A percentile compares a stretch with the other conserved stretches of the same genome.
These are phyloP conservation scores for Trichothecium sympodiale DNA, from an alignment of 2,329 filamentous ascomycete species.

Conservation along the genomic window DNA sequence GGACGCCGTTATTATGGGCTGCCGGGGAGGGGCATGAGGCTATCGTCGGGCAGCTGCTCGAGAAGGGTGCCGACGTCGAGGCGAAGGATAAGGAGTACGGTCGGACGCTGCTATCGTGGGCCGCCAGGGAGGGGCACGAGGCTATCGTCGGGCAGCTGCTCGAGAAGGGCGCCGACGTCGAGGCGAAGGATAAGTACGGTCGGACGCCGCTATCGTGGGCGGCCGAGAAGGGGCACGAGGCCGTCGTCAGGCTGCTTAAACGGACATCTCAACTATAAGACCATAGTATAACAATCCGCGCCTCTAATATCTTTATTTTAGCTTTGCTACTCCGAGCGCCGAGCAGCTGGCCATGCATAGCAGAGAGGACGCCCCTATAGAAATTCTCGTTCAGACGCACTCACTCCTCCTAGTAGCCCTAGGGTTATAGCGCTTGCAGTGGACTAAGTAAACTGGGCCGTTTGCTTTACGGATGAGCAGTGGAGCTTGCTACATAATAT, in stretches of 20 bases:
- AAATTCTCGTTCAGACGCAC: too few relatives aligned
- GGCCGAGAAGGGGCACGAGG: conserved; percentile 8
- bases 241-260: conserved; percentile 8
- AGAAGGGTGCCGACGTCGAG: conserved; percentile 8
- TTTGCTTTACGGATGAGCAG: conserved; percentile 4
- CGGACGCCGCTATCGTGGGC: conserved; percentile 9
- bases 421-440: background rate
- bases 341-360: too few relatives aligned
- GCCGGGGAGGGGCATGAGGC: conserved; percentile 9
- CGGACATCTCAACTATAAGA: too few relatives aligned
- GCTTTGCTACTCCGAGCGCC: too few relatives aligned
- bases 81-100: conserved; percentile 2
- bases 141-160: conserved; percentile 5
- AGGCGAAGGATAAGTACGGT: conserved; percentile 8
- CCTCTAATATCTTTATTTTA: too few relatives aligned
- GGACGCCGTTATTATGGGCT: conserved; percentile 9
- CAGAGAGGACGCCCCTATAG: too few relatives aligned
- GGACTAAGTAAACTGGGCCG: background rate
- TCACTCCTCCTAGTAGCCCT: too few relatives aligned
- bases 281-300: too few relatives aligned
- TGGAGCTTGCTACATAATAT: conserved; percentile 3
- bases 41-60: conserved; percentile 9
- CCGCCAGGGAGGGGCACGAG: background rate
- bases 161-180: conserved; percentile 8
- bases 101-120: conserved; percentile 1